These are phyloP conservation scores for Syncephalastrum contaminatum DNA, from an alignment of 371 early-diverging fungal genomes.

Conservation along the genomic window DNA sequence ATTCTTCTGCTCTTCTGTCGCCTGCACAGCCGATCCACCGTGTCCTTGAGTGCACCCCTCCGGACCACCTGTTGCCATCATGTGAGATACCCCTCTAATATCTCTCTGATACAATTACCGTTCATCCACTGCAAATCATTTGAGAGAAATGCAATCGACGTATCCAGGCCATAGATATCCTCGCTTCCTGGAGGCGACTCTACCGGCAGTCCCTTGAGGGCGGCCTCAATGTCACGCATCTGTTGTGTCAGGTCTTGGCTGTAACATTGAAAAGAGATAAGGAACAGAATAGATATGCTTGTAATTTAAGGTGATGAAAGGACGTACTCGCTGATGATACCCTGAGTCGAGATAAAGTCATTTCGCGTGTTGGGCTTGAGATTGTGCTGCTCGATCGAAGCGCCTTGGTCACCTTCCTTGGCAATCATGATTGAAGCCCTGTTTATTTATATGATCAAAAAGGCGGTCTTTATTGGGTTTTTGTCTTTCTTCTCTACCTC, in stretches of 20 bases:
- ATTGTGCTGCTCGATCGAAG: slow-evolving; percentile 30
- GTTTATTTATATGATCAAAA: no score
- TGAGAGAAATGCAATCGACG: slow-evolving; percentile 31
- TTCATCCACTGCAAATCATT: slow-evolving; percentile 52
- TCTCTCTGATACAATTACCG: slow-evolving; percentile 18
- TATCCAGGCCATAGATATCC: slow-evolving; percentile 52
- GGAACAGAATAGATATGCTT: not conserved
- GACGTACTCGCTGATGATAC: slow-evolving; percentile 26
- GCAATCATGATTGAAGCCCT: no score
- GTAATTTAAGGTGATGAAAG: not conserved
- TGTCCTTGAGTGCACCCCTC: slow-evolving; percentile 28
- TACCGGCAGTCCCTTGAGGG: slow-evolving; percentile 28
- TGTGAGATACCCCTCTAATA: not conserved
- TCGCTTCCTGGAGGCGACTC: slow-evolving; percentile 46
- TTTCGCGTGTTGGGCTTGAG: slow-evolving; percentile 29
- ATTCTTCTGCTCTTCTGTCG: slow-evolving; percentile 38
- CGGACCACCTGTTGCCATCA: slow-evolving; percentile 31
- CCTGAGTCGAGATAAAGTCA: slow-evolving; percentile 30
- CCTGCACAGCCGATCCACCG: slow-evolving; percentile 21
- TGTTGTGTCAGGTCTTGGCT: not conserved
- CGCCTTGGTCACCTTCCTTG: slow-evolving; percentile 6
- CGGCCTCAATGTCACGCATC: not conserved
- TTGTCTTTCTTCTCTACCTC: slow-evolving; percentile 19
- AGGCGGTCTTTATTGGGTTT: no score
- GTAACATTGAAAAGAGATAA: slow-evolving; percentile 1